Base-by-base conservation (phyloP, 2,329 filamentous ascomycete genomes). In the Acephala macrosclerotiorum region DNA sequence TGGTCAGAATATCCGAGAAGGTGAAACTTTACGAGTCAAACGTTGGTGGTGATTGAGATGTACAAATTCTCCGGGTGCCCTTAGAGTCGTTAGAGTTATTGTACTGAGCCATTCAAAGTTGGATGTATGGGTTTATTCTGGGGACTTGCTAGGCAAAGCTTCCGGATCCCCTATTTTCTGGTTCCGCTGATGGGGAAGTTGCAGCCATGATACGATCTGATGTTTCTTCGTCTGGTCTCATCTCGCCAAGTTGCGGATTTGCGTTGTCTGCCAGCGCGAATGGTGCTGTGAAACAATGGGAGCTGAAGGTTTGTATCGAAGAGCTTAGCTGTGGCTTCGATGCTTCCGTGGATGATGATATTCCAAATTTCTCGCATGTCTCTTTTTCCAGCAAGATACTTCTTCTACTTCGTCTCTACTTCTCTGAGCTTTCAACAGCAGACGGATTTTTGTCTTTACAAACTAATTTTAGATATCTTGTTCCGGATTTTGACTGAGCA, bases 251-350 rank as follows among this genome's bases (percentile, higher is more conserved):
- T 49, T 11, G 3, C 20, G 6, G n/a, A 14, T 5, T 45, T n/a
- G 9, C n/a, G 8, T 49, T 55, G 47, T 29, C 47, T 14, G 47
- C 22, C 18, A 14, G 9, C 33, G 51, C 51, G 51, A 22, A 2
- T 35, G 12, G 20, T 33, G 51, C n/a, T 18, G 29, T 55, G 51
- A 55, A 55, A 55, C 51, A 14, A 20, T 55, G n/a, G 47, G 47
- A 51, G 47, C 47, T 51, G 51, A 55, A 22, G 14, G n/a, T 55
- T 55, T 55, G 51, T 55, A 55, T 33, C 51, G 51, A 35, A 18
- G 51, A 33, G 14, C 22, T 35, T 55, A 11, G 25, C 16, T 29
- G 3, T 25, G 47, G 25, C 25, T 55, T 35, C 29, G 26, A 55
- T 29, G 25, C 51, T 55, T 49, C 45, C 47, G 22, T 20, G 47